phyloP scores from a whole-genome alignment of 495 filamentous ascomycete genomes.

The Elasticomyces elasticus region DNA sequence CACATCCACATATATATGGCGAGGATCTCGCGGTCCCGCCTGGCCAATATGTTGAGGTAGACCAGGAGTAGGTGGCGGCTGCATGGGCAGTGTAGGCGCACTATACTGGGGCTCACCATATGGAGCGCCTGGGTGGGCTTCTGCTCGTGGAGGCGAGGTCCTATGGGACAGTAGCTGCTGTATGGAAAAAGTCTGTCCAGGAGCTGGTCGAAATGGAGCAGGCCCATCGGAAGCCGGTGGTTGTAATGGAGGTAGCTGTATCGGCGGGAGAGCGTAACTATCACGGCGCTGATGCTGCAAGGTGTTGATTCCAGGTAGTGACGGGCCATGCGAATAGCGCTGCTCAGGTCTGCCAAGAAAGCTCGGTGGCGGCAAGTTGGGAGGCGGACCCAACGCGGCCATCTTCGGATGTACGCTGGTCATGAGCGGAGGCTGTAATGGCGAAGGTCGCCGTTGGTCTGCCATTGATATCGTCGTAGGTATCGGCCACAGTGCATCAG shows the following conservation, averaged over 20 bases:
- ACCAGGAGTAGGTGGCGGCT: background rate
- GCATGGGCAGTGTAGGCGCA: background rate
- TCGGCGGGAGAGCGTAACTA: background rate
- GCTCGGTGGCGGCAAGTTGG: slow-evolving; percentile 1
- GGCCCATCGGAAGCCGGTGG: background rate
- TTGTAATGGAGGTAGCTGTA: background rate
- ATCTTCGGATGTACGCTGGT: background rate
- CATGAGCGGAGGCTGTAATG: slow-evolving; percentile 9
- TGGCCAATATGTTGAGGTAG: background rate
- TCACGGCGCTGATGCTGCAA: background rate
- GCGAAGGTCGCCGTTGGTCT: slow-evolving; percentile 9
- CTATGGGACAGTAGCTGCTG: background rate
- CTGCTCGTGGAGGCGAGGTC: background rate
- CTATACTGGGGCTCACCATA: background rate
- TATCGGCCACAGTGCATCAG: background rate
- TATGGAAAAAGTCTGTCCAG: slow-evolving; percentile 1
- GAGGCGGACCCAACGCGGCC: slow-evolving; percentile 5
- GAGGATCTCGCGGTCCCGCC: background rate
- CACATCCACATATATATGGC: background rate
- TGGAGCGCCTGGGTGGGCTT: no score
- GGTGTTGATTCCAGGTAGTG: slow-evolving; percentile 1
- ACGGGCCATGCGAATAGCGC: background rate
- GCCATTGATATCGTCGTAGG: slow-evolving; percentile 3
- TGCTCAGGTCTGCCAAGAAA: slow-evolving; percentile 4
- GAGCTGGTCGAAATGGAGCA: background rate